Base-by-base conservation (phyloP, 2,329 filamentous ascomycete genomes). In the Cercospora janseana region DNA sequence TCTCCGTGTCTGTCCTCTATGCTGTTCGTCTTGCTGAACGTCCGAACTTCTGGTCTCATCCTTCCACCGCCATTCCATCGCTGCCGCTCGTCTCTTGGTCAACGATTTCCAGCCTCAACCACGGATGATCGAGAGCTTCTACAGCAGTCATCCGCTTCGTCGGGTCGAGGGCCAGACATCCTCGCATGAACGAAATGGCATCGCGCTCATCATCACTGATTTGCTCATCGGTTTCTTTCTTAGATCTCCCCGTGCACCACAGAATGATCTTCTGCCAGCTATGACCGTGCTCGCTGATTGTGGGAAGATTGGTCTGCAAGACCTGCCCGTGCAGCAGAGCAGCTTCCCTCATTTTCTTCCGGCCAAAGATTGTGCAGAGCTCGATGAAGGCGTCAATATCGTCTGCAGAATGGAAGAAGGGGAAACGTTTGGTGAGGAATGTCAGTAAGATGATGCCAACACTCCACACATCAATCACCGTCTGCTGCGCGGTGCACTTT, bases 331-430 rank as follows among this genome's bases (percentile, higher is more conserved):
- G 93, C 43, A 95, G 75, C 13, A 89, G 75, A 0, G 88, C 89
- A 3, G 86, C 87, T 26, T 81, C 76, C 65, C 86, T 87, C 92
- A 98, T 97, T 51, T 85, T 83, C 65, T 81, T 84, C 32, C 79
- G 79, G 42, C 93, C 93, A 67, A 97, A 96, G 54, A 98, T 95
- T 51, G 89, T 95, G 27, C 91, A 88, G 59, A 98, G 94, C 70
- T 98, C 93, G 60, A 98, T 92, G 79, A 96, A 86, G 44, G 93
- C 93, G 66, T 98, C 93, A 40, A 98, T 87, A 63, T 98, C 93
- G 68, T 98, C 93, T n/a, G 90, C 86, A 37, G 88, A 95, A 72
- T 98, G 96, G 78, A 98, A 98, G 72, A 98, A 98, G 1, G 93
- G 93, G 63, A 98, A 98, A 3, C 93, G 84, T 49, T 87, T 86